These are phyloP conservation scores for Trichoderma koningii DNA, from an alignment of 2,329 filamentous ascomycete species.

Conservation along the genomic window DNA sequence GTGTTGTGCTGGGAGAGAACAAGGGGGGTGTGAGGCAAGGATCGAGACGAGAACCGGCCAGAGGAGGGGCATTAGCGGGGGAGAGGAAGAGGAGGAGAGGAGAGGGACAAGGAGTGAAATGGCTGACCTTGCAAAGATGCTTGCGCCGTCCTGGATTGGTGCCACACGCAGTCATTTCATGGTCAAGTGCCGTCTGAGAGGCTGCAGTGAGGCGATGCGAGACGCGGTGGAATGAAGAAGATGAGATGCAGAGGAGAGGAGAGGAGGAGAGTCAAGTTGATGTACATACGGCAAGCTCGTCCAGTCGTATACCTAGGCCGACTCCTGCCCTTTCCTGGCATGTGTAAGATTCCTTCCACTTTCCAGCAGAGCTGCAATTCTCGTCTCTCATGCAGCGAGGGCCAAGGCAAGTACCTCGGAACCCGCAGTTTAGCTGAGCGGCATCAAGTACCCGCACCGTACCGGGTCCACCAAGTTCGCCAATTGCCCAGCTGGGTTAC, in stretches of 20 bases:
- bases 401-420: neutral
- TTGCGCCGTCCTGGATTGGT: neutral
- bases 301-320: too few species aligned
- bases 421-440: neutral
- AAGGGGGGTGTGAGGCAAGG: constrained; percentile 10
- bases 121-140: neutral
- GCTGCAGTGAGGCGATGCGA: neutral
- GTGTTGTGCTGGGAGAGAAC: neutral
- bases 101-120: neutral
- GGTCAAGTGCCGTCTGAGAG: too few species aligned
- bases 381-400: too few species aligned
- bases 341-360: too few species aligned
- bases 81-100: constrained; percentile 4
- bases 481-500: constrained; percentile 18
- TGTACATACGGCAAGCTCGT: neutral
- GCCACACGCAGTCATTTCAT: too few species aligned
- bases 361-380: too few species aligned
- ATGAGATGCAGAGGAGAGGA: neutral
- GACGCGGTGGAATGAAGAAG: constrained; percentile 11
- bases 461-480: neutral
- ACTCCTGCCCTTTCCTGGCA: too few species aligned
- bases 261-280: neutral
- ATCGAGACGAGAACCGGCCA: constrained; percentile 10
- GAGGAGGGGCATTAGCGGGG: constrained; percentile 11
- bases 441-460: neutral